Evolutionary conservation across 768 basidiomycete species (phyloP).

Genomic region (Tulasnella sp.): DNA sequence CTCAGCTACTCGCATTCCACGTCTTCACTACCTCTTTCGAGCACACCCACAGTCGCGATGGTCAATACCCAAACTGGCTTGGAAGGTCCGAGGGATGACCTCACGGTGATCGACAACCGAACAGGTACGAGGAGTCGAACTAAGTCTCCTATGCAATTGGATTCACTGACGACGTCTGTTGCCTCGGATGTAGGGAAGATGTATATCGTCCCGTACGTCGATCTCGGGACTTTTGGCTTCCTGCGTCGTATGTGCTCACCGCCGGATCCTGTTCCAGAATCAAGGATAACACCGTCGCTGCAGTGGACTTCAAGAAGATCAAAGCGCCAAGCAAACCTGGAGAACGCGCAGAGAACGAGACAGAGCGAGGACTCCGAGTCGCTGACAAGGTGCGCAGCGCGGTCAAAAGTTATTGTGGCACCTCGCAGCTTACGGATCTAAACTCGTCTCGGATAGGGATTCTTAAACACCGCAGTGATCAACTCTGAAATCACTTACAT

Average conservation of each 20-base stretch:
- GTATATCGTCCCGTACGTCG: constrained; percentile 13
- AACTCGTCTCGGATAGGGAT: constrained; percentile 9
- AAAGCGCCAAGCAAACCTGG: constrained; percentile 43
- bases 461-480: constrained; percentile 26
- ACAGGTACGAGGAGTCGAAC: constrained; percentile 2
- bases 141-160: background rate
- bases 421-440: background rate
- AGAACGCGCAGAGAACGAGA: constrained; percentile 72
- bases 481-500: constrained; percentile 65
- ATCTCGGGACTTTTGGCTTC: background rate
- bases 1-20: background rate
- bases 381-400: constrained; percentile 42
- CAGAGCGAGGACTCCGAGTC: constrained; percentile 67
- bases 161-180: background rate
- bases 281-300: constrained; percentile 63
- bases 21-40: background rate
- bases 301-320: constrained; percentile 71
- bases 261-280: constrained; percentile 37
- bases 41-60: background rate
- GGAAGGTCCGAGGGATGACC: constrained; percentile 6
- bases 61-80: background rate
- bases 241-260: background rate
- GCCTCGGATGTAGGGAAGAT: constrained; percentile 3
- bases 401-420: background rate
- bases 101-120: constrained; percentile 16